Base-by-base conservation (phyloP, 345 rosid species). In the Iberis pinnata region DNA sequence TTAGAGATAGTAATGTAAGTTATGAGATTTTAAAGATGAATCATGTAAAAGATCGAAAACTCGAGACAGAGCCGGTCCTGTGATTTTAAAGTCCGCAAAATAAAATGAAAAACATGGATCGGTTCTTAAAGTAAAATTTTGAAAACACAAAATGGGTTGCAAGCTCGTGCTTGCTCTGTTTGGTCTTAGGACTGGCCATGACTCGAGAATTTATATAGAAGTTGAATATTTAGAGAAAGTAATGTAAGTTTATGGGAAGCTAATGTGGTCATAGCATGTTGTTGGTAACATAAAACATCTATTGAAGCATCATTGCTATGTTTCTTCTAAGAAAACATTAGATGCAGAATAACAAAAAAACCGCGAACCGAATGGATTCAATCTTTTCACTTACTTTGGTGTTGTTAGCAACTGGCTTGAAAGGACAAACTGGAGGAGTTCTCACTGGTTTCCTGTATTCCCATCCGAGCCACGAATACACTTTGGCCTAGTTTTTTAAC, bases 361-460 rank as follows among this genome's bases (percentile, higher is more conserved):
- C 11, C 38, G 1, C 3, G 10, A 45, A 41, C 3, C 19, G 32
- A 60, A 60, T 13, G 10, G 19, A 19, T 12, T 17, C 39, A 36
- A 29, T 9, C 1, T 14, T 5, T 33, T 9, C 7, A 70, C 85
- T 71, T 63, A 89, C 96, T 59, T 65, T 72, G 53, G 45, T 69
- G 20, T 59, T n/a, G 53, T 25, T 74, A 2, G 77, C 70, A 5
- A 64, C 37, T 11, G 97, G 85, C 61, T 81, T 92, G 54, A 75
- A 81, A 1, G 97, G 95, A 63, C 97, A 92, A 4, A 85, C 83
- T 7, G 95, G 82, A 70, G 95, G 95, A 59, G 65, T 76, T 70
- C 89, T 78, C 54, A 60, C 90, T 36, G 97, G 97, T 54, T 80
- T 92, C 76, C 86, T 76, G 73, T 85, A 92, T 58, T 92, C 98